phyloP scores from a whole-genome alignment of 768 basidiomycete genomes.

The Podaxis sp. region DNA sequence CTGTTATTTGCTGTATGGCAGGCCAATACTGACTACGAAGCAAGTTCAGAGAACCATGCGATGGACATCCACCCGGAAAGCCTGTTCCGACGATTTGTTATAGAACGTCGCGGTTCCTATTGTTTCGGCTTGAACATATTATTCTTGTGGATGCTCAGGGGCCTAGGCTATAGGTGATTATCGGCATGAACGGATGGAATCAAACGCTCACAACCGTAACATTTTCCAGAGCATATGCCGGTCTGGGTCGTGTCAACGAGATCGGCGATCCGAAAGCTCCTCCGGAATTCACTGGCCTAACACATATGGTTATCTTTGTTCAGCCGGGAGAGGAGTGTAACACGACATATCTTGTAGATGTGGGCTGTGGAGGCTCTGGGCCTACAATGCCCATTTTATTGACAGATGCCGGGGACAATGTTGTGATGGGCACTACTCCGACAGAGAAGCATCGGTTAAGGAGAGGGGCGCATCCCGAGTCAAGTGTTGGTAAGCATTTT shows the following conservation, averaged over 20 bases:
- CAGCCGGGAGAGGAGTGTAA: conserved; percentile 1
- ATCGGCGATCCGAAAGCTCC: not conserved
- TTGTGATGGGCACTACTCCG: conserved; percentile 9
- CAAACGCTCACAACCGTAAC: not conserved
- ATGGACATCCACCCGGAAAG: not conserved
- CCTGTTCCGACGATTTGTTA: not conserved
- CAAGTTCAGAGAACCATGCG: conserved; percentile 1
- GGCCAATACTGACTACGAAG: not conserved
- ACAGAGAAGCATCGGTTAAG: conserved; percentile 14
- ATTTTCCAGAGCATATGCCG: conserved; percentile 8
- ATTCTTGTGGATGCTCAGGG: conserved; percentile 9
- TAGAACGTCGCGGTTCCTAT: conserved; percentile 1
- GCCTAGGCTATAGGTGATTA: not conserved
- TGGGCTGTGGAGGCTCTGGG: conserved; percentile 9
- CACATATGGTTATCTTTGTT: conserved; percentile 15
- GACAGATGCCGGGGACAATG: conserved; percentile 11
- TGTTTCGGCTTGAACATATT: conserved; percentile 6
- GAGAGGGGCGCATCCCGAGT: conserved; percentile 3
- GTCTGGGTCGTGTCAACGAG: conserved; percentile 9
- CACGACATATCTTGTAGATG: conserved; percentile 13
- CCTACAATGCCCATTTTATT: conserved; percentile 8
- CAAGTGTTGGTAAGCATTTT: conserved; percentile 9
- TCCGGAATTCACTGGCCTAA: not conserved
- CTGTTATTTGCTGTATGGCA: not conserved
- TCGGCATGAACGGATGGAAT: too few species aligned